Base-by-base conservation (phyloP, 1,284 basidiomycete genomes). In the Bondarzewia mesenterica region DNA sequence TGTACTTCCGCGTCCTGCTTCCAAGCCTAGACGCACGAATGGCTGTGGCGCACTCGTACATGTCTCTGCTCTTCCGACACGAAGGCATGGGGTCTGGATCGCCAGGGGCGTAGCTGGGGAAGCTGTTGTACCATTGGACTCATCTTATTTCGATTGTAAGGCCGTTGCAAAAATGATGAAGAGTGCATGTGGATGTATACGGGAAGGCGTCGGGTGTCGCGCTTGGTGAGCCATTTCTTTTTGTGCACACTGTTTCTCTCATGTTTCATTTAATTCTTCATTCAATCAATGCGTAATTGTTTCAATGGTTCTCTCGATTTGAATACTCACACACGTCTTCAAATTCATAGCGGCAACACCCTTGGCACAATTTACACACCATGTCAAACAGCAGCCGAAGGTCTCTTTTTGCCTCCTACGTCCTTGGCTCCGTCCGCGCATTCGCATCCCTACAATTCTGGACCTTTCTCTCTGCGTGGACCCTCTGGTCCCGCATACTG, bases 41-140 rank as follows among this genome's bases (percentile, higher is more conserved):
- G 82, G 81, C 0, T 85, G 82, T 52, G 82, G 82, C 0, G 70
- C 78, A 1, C 58, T 82, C 4, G 59, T 85, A 8, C 80, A 83
- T 57, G 54, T 71, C 50, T 63, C 65, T 15, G 80, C 77, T 12
- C 70, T 74, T 6, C 78, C 77, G 2, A 70, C 74, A 22, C 66
- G 67, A 18, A 66, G 70, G 29, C 68, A 74, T 29, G 67, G 70
- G 20, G 74, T 78, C 15, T 83, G 80, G 80, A 67, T 75, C 7
- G 80, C 78, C 5, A 74, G 71, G 46, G 65, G 69, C 16, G 63
- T 69, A 14, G 77, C 79, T 0, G 65, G 74, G 0, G 67, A 70
- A 37, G 62, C 66, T 7, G 77, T 85, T 37, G 68, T 75, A 41
- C 57, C 69, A 14, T 22, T 37, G 20, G 14, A 15, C n/a, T 14